phyloP scores from a whole-genome alignment of 2,329 filamentous ascomycete genomes.

The Phoma sp. region DNA sequence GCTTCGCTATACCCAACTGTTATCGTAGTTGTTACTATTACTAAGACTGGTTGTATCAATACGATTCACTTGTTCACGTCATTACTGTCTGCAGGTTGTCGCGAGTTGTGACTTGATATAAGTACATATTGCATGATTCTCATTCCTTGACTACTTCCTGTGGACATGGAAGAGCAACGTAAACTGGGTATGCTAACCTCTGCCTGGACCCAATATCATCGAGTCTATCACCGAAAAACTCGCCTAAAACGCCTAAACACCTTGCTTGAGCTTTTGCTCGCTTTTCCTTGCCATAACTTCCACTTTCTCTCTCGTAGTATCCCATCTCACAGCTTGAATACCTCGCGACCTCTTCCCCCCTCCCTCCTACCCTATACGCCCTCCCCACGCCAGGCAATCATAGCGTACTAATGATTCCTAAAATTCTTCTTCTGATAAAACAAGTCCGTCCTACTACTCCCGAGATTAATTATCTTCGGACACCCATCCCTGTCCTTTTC shows the following conservation, averaged over 20 bases:
- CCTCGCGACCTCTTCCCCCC: background rate
- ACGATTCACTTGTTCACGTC: no score
- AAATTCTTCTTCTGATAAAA: constrained; percentile 78
- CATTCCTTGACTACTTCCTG: no score
- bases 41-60: no score
- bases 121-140: no score
- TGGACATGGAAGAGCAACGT: no score
- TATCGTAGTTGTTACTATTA: background rate
- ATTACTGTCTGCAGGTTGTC: no score
- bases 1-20: constrained; percentile 10
- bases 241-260: constrained; percentile 1
- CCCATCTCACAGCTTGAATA: background rate
- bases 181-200: no score
- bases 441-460: constrained; percentile 93
- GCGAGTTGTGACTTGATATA: no score
- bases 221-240: no score
- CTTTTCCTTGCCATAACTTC: background rate
- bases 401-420: constrained; percentile 59
- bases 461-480: constrained; percentile 98
- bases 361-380: no score
- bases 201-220: no score
- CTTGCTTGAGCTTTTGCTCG: background rate
- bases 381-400: no score
- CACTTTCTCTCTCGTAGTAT: background rate
- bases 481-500: constrained; percentile 98